Percentiles rank a stretch among this genome's conserved stretches.
Evolutionary conservation across 2,329 filamentous ascomycete species (phyloP).

Genomic region (Xylaria sp.): DNA sequence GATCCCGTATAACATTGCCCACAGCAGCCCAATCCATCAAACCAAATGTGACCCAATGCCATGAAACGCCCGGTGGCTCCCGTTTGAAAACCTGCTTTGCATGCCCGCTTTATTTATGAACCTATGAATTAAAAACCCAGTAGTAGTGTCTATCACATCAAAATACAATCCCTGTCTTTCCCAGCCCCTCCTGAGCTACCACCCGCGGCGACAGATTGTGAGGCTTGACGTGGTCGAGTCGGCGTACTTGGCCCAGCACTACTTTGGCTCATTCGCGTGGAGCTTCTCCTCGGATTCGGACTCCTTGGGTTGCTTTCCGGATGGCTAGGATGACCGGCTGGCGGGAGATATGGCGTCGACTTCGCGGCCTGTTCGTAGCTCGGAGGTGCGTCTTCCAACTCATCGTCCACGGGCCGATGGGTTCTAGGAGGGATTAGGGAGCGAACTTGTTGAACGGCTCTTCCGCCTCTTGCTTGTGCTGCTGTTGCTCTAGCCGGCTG

Average conservation of each 20-base stretch:
- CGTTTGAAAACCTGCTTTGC: constrained; percentile 12
- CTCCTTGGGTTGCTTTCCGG: constrained; percentile 54
- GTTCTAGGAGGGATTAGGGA: constrained; percentile 59
- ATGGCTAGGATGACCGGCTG: constrained; percentile 63
- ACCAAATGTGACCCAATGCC: neutral
- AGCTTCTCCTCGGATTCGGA: constrained; percentile 39
- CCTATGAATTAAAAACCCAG: neutral
- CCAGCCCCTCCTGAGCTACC: constrained; percentile 30
- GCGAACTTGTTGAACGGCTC: constrained; percentile 56
- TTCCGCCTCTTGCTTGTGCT: constrained; percentile 38
- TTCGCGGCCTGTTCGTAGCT: constrained; percentile 68
- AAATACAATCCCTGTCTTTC: constrained; percentile 47
- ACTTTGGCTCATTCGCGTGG: constrained; percentile 29
- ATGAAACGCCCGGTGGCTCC: constrained; percentile 23
- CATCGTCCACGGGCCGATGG: constrained; percentile 53
- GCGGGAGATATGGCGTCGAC: constrained; percentile 63
- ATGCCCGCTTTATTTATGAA: constrained; percentile 23
- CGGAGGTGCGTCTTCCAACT: constrained; percentile 64
- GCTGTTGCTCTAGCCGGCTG: constrained; percentile 40
- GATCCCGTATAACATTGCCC: constrained; percentile 2
- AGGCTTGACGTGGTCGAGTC: constrained; percentile 54
- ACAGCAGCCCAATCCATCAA: constrained; percentile 1
- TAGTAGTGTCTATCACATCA: constrained; percentile 44
- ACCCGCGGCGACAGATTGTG: constrained; percentile 35
- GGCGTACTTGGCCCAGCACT: constrained; percentile 43